Conservation (phyloP, 106 monocot genomes). For the Phalaenopsis equestris region DNA sequence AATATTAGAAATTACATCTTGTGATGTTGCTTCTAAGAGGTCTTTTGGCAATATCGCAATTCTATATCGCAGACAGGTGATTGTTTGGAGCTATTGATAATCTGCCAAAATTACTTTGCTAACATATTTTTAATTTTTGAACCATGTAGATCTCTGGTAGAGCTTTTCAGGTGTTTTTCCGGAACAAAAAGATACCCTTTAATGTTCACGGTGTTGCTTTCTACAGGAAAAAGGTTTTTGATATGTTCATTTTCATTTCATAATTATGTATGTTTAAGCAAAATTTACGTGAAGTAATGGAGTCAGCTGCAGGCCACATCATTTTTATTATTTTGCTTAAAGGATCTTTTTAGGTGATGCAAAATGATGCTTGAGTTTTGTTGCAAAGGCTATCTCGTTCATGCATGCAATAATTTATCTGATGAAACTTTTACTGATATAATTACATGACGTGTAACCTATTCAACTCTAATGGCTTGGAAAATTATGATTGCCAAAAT, state of each 20-base stretch:
- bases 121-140: neutral
- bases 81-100: neutral
- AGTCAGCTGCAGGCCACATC: neutral
- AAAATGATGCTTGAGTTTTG: neutral
- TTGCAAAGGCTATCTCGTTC: neutral
- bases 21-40: constrained; percentile 24
- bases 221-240: constrained; percentile 88
- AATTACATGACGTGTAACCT: neutral
- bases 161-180: constrained; percentile 75
- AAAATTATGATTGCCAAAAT: neutral
- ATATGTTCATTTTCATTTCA: neutral
- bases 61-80: constrained; percentile 85
- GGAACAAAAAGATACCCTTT: constrained; percentile 84
- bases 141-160: constrained; percentile 76
- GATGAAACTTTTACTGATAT: neutral
- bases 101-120: neutral
- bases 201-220: constrained; percentile 92
- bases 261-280: neutral
- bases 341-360: neutral
- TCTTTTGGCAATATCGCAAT: constrained; percentile 64
- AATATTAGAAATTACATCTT: constrained; percentile 77
- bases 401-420: neutral
- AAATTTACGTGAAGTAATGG: neutral
- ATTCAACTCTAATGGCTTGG: neutral
- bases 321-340: neutral